phyloP scores from a whole-genome alignment of 1,284 basidiomycete genomes.

The Porphyrellus sp. region DNA sequence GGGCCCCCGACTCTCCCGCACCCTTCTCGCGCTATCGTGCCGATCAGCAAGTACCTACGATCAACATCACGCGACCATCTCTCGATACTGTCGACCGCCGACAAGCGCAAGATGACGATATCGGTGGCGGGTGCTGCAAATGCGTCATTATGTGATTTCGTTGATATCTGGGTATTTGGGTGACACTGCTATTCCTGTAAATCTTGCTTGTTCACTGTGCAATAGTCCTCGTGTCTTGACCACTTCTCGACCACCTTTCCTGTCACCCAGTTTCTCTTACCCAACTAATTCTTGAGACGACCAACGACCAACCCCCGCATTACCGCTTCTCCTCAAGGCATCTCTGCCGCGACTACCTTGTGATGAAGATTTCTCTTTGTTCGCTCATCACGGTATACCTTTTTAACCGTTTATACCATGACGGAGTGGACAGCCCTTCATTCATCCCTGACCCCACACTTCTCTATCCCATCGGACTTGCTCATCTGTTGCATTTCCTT shows the following conservation, averaged over 20 bases:
- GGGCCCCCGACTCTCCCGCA: slow-evolving; percentile 47
- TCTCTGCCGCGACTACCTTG: slow-evolving; percentile 8
- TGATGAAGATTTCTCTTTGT: slow-evolving; percentile 11
- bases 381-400: slow-evolving; percentile 28
- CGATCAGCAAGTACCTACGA: slow-evolving; percentile 25
- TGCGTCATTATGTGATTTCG: slow-evolving; percentile 59
- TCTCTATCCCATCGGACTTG: slow-evolving; percentile 17
- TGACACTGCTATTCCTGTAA: slow-evolving; percentile 17
- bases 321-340: slow-evolving; percentile 6
- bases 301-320: slow-evolving; percentile 7
- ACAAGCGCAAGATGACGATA: slow-evolving; percentile 37
- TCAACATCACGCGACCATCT: slow-evolving; percentile 29
- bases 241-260: slow-evolving; percentile 11
- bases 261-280: slow-evolving; percentile 1
- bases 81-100: slow-evolving; percentile 22
- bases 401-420: slow-evolving; percentile 21
- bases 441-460: slow-evolving; percentile 15
- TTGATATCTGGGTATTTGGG: slow-evolving; percentile 19
- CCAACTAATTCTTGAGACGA: slow-evolving; percentile 15
- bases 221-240: slow-evolving; percentile 17
- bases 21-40: slow-evolving; percentile 53
- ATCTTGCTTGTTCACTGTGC: slow-evolving; percentile 26
- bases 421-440: slow-evolving; percentile 23
- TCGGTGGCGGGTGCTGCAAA: slow-evolving; percentile 52
- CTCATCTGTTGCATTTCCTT: slow-evolving; percentile 11